These are phyloP conservation scores for Dactylellina cionopaga DNA, from an alignment of 2,329 filamentous ascomycete genomes.

Conservation along the genomic window DNA sequence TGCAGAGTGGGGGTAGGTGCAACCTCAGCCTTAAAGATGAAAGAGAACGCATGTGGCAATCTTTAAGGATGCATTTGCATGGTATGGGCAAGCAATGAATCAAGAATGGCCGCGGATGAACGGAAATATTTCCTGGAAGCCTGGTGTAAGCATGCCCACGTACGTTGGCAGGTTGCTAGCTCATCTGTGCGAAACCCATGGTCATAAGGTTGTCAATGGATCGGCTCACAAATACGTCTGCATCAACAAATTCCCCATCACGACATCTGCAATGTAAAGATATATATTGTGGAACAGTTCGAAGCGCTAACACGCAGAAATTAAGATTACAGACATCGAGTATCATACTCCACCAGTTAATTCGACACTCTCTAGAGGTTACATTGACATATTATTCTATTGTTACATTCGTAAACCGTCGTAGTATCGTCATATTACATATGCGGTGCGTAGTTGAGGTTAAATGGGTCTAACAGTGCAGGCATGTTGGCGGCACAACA, in stretches of 20 bases:
- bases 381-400: neutral
- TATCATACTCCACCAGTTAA: no score
- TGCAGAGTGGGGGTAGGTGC: neutral
- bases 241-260: no score
- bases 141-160: no score
- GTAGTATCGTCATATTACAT: conserved; percentile 7
- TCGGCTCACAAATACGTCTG: no score
- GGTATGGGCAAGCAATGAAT: neutral
- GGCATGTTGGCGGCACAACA: conserved; percentile 25
- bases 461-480: neutral
- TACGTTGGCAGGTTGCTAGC: no score
- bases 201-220: no score
- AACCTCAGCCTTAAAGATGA: conserved; percentile 38
- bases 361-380: neutral
- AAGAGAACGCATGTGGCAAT: conserved; percentile 7
- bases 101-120: neutral
- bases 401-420: conserved; percentile 9
- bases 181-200: no score
- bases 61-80: neutral
- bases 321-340: no score
- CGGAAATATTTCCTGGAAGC: no score
- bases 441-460: neutral
- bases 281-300: no score
- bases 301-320: no score
- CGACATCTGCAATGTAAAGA: no score